A percentile compares a stretch with the other conserved stretches of the same genome.
Evolutionary conservation across 192 early-diverging fungal species (phyloP).

Genomic region (Glomus cerebriforme): DNA sequence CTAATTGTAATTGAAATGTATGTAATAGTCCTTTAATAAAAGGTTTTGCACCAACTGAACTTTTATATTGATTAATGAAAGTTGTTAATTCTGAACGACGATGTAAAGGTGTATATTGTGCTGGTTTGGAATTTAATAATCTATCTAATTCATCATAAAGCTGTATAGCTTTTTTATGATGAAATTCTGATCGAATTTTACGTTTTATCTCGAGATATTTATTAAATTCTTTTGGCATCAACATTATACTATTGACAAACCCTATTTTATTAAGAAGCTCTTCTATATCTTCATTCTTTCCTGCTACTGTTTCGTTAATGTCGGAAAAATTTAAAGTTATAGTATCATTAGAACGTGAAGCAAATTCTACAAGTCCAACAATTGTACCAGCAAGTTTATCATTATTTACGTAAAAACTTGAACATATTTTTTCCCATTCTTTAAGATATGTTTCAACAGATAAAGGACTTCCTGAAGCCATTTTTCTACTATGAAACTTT

Average conservation of each 20-base stretch:
- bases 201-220: slow-evolving; percentile 11
- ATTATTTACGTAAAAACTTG: slow-evolving; percentile 6
- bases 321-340: not conserved
- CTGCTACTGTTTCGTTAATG: not conserved
- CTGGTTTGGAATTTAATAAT: slow-evolving; percentile 15
- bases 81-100: slow-evolving; percentile 2
- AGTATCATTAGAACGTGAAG: slow-evolving; percentile 13
- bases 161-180: slow-evolving; percentile 7
- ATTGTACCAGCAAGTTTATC: slow-evolving; percentile 1
- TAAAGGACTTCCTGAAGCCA: not conserved
- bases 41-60: not conserved
- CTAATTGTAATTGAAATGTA: slow-evolving; percentile 9
- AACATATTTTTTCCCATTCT: slow-evolving; percentile 3
- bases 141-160: slow-evolving; percentile 15
- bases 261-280: slow-evolving; percentile 2
- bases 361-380: slow-evolving; percentile 20
- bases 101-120: slow-evolving; percentile 21
- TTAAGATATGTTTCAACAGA: slow-evolving; percentile 4
- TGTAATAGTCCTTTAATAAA: slow-evolving; percentile 16
- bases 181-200: slow-evolving; percentile 17
- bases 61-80: slow-evolving; percentile 22
- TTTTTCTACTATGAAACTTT: not conserved
- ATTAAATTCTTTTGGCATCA: slow-evolving; percentile 1
- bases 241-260: slow-evolving; percentile 6
- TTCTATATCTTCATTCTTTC: not conserved